phyloP scores from a whole-genome alignment of 2,329 filamentous ascomycete genomes.

The Colletotrichum kahawae region DNA sequence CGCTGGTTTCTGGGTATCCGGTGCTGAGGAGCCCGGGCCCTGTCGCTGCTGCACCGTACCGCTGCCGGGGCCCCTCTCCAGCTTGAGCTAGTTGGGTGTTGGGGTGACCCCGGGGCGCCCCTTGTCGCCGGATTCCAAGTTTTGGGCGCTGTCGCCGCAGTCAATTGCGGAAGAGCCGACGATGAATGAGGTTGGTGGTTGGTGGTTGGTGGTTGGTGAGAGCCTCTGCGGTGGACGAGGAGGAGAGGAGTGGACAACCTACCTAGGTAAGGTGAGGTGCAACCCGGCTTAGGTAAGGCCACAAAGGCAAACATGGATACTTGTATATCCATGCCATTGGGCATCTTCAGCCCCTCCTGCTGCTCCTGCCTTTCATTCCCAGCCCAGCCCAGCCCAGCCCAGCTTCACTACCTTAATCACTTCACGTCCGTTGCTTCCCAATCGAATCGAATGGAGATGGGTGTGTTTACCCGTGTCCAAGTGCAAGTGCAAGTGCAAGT shows the following conservation, averaged over 20 bases:
- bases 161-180: background rate
- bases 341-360: background rate
- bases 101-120: background rate
- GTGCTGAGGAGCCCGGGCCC: slow-evolving; percentile 2
- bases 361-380: background rate
- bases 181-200: background rate
- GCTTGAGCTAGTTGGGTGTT: background rate
- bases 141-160: background rate
- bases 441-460: background rate
- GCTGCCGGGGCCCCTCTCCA: slow-evolving; percentile 5
- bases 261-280: background rate
- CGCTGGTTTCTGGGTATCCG: slow-evolving; percentile 18
- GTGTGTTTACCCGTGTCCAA: background rate
- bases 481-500: background rate
- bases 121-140: background rate
- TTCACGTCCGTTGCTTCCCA: background rate
- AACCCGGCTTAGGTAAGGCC: background rate
- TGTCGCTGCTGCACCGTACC: slow-evolving; percentile 10
- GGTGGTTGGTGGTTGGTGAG: background rate
- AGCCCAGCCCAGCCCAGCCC: background rate
- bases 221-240: background rate
- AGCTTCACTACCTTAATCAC: background rate
- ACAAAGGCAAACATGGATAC: background rate
- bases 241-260: background rate
- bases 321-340: background rate